Evolutionary conservation across 371 early-diverging fungal species (phyloP).

Genomic region (Circinella minor): DNA sequence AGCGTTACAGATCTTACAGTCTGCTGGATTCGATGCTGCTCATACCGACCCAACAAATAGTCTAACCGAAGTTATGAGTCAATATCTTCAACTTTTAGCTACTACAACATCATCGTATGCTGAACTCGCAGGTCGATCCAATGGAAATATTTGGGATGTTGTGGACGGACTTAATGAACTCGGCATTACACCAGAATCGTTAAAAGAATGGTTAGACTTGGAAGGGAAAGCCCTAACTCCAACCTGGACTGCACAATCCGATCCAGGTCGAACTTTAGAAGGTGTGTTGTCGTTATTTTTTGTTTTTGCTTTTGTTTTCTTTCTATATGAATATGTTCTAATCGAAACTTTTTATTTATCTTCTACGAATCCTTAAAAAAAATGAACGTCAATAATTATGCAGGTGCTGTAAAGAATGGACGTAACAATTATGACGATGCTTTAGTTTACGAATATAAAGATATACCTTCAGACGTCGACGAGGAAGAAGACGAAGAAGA

Average conservation of each 20-base stretch:
- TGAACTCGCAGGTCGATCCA: constrained; percentile 44
- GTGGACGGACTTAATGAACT: constrained; percentile 39
- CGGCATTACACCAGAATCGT: constrained; percentile 26
- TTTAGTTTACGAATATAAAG: constrained; percentile 24
- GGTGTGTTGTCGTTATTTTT: constrained; percentile 27
- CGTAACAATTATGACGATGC: constrained; percentile 18
- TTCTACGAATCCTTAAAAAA: neutral
- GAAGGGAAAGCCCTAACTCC: constrained; percentile 50
- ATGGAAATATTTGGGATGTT: constrained; percentile 39
- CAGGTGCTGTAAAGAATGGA: constrained; percentile 17
- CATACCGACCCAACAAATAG: constrained; percentile 39
- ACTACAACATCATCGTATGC: constrained; percentile 46
- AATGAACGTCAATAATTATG: neutral
- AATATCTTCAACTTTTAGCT: constrained; percentile 46
- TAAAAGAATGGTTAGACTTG: constrained; percentile 45
- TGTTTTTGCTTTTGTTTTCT: too few relatives aligned
- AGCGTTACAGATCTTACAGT: constrained; percentile 50
- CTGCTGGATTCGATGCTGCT: constrained; percentile 54
- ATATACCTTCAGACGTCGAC: constrained; percentile 10
- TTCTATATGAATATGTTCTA: too few relatives aligned
- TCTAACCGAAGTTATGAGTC: constrained; percentile 49
- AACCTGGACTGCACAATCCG: constrained; percentile 49
- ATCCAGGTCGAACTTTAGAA: constrained; percentile 50
- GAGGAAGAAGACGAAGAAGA: constrained; percentile 8
- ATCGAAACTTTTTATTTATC: too few relatives aligned